Evolutionary conservation across 2,329 filamentous ascomycete species (phyloP).

Genomic region (Cladosporium oxysporum): DNA sequence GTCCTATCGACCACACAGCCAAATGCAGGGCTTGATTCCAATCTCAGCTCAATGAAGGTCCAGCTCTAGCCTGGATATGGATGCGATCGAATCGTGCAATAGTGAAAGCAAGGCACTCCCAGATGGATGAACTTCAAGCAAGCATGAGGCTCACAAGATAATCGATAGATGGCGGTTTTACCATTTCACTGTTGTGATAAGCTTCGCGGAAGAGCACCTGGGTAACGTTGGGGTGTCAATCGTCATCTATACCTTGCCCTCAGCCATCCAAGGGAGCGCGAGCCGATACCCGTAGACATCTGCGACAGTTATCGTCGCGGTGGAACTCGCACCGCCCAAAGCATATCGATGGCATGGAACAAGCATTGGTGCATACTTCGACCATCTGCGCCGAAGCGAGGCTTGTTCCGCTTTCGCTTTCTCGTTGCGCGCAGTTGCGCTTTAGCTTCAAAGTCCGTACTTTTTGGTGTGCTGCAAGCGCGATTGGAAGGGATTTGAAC

Average conservation of each 20-base stretch:
- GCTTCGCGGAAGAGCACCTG: not conserved
- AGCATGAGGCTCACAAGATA: too few species aligned
- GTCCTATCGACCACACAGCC: not conserved
- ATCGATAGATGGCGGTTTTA: not conserved
- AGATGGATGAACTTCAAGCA: too few species aligned
- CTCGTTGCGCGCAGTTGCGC: not conserved
- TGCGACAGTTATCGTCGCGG: not conserved
- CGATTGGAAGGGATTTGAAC: too few species aligned
- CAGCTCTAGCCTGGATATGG: too few species aligned
- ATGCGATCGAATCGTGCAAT: too few species aligned
- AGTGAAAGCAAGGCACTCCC: too few species aligned
- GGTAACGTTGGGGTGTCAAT: not conserved
- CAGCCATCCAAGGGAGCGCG: not conserved
- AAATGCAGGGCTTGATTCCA: not conserved
- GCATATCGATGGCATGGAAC: not conserved
- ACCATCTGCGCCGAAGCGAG: not conserved
- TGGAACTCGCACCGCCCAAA: not conserved
- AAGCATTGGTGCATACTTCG: not conserved
- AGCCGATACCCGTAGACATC: not conserved
- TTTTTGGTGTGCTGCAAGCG: rapidly evolving
- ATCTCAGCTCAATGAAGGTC: not conserved
- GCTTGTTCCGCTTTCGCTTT: conserved; percentile 5
- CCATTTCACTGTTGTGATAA: not conserved
- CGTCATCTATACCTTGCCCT: not conserved
- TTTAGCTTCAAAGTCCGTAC: too few species aligned